Conservation (phyloP, 1,284 basidiomycete species). For the Pseudozyma thailandica region DNA sequence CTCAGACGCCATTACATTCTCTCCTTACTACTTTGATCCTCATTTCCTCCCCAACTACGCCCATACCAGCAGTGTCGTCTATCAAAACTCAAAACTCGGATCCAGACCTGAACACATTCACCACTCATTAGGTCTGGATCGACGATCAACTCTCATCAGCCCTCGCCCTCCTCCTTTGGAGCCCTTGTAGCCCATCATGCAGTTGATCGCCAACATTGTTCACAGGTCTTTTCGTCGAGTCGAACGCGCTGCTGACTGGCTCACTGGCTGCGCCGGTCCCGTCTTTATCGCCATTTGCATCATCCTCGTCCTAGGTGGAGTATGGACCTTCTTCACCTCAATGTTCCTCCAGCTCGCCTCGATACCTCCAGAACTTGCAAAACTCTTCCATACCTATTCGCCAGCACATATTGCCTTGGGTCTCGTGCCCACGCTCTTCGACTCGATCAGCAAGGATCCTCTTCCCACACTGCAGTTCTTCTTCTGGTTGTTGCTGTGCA, state of each 20-base stretch:
- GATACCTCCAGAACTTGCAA: slow-evolving; percentile 45
- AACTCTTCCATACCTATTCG: slow-evolving; percentile 49
- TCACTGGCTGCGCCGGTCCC: slow-evolving; percentile 90
- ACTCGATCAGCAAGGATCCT: slow-evolving; percentile 35
- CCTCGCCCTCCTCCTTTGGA: not conserved
- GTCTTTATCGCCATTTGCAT: slow-evolving; percentile 80
- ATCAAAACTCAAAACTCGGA: not conserved
- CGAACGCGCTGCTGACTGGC: slow-evolving; percentile 79
- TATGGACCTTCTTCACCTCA: slow-evolving; percentile 76
- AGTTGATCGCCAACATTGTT: slow-evolving; percentile 71
- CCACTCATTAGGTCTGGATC: slow-evolving; percentile 3
- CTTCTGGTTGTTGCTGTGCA: slow-evolving; percentile 73
- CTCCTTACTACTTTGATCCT: too few species aligned
- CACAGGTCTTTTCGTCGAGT: slow-evolving; percentile 86
- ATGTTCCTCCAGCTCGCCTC: slow-evolving; percentile 52
- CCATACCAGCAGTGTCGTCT: too few species aligned
- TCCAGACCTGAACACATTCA: slow-evolving; percentile 4
- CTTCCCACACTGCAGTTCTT: slow-evolving; percentile 43
- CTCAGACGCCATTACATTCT: too few species aligned
- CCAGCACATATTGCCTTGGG: slow-evolving; percentile 59
- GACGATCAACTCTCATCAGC: not conserved
- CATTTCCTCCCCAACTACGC: too few species aligned
- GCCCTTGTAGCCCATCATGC: slow-evolving; percentile 26
- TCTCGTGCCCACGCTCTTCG: slow-evolving; percentile 34
- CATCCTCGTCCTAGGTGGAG: slow-evolving; percentile 76